Conservation (phyloP, 2,329 filamentous ascomycete genomes). For the Tympanopsis confertula region DNA sequence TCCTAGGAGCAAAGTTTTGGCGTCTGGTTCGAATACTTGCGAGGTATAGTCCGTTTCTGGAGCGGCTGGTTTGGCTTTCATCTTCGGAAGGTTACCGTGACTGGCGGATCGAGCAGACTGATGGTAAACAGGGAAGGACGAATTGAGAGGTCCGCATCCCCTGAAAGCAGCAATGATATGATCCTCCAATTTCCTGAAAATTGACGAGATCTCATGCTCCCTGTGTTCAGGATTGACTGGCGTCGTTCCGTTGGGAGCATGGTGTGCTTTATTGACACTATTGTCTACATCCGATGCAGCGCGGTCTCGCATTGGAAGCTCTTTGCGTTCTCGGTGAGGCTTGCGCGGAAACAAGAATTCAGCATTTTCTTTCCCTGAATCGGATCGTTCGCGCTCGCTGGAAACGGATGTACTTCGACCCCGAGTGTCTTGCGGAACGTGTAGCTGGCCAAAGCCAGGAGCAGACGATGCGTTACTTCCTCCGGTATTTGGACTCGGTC, state of each 20-base stretch:
- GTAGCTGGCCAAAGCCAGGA: background rate
- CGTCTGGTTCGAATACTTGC: slow-evolving; percentile 47
- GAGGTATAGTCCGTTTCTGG: background rate
- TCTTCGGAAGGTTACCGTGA: background rate
- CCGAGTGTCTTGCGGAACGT: background rate
- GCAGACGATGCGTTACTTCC: too few relatives aligned
- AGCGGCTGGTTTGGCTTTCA: background rate
- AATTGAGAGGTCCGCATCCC: background rate
- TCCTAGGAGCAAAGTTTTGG: slow-evolving; percentile 63
- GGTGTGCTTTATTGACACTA: too few relatives aligned
- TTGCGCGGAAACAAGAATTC: too few relatives aligned
- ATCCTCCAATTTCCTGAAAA: background rate
- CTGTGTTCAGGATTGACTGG: background rate
- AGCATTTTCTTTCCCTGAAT: too few relatives aligned
- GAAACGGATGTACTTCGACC: background rate
- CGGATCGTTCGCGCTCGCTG: background rate
- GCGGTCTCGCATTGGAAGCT: too few relatives aligned
- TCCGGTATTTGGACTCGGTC: too few relatives aligned
- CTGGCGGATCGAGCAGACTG: background rate
- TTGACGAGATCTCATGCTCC: background rate
- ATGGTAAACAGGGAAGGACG: background rate
- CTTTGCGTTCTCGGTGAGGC: too few relatives aligned
- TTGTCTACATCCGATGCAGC: too few relatives aligned
- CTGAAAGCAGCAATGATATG: background rate
- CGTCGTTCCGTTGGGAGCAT: too few relatives aligned